Conservation (phyloP, 116 monocot genomes). For the Thalassia testudinum region DNA sequence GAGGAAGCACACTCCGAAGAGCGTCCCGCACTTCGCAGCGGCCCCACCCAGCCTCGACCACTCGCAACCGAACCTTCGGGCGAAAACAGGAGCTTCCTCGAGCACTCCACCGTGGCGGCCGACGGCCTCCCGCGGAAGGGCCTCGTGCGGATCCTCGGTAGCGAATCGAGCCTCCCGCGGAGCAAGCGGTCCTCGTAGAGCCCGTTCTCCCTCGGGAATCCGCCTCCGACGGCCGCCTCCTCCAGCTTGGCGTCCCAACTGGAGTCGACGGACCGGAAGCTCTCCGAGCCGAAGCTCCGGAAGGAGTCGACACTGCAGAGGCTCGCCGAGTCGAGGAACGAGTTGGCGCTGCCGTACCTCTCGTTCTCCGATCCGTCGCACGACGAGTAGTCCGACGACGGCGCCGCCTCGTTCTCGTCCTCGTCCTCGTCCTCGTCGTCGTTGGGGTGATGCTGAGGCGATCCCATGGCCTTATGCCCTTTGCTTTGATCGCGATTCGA, state of each 20-base stretch:
- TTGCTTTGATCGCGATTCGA: no score
- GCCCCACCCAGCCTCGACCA: no score
- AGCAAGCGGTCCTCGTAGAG: neutral
- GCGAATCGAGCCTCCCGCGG: neutral
- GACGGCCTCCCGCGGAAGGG: neutral
- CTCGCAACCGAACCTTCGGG: no score
- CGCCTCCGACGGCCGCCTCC: neutral
- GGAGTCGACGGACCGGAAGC: neutral
- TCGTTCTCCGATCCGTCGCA: slow-evolving; percentile 78
- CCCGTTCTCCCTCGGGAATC: neutral
- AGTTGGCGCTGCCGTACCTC: slow-evolving; percentile 76
- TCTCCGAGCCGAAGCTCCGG: slow-evolving; percentile 22
- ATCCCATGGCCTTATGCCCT: no score
- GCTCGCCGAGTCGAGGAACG: slow-evolving; percentile 54
- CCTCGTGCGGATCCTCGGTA: slow-evolving; percentile 4
- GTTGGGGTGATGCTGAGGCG: neutral
- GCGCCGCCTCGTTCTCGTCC: neutral
- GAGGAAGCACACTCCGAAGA: no score
- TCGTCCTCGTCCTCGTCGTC: neutral
- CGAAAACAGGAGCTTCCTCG: no score
- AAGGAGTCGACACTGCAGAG: slow-evolving; percentile 38
- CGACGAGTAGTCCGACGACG: slow-evolving; percentile 37
- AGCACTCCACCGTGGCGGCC: no score
- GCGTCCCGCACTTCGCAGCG: no score
- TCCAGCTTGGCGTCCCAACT: neutral